Evolutionary conservation across 1,284 basidiomycete species (phyloP).

Genomic region (Peniophora sp.): DNA sequence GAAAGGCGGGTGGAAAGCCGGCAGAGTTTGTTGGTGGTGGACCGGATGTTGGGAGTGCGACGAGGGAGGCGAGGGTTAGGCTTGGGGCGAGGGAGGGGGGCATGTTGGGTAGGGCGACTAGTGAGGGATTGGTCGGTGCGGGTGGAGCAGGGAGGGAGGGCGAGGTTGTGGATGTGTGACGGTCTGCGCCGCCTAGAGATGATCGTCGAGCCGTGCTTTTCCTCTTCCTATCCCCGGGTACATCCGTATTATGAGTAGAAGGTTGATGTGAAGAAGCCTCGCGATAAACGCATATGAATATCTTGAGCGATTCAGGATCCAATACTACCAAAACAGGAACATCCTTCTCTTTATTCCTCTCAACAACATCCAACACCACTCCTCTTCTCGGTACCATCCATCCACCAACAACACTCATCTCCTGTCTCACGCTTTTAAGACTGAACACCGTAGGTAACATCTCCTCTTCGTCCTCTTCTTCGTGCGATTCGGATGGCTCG

Average conservation of each 20-base stretch:
- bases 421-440: conserved; percentile 68
- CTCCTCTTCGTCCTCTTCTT: conserved; percentile 51
- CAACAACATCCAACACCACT: conserved; percentile 38
- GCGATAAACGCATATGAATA: conserved; percentile 49
- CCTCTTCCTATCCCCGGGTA: too few relatives aligned
- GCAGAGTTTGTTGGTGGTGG: too few relatives aligned
- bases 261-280: conserved; percentile 62
- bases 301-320: conserved; percentile 32
- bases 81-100: too few relatives aligned
- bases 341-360: conserved; percentile 49
- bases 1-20: too few relatives aligned
- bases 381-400: conserved; percentile 20
- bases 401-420: conserved; percentile 62
- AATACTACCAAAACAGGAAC: conserved; percentile 53
- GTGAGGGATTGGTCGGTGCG: too few relatives aligned
- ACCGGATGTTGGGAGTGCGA: too few relatives aligned
- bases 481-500: conserved; percentile 57
- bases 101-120: too few relatives aligned
- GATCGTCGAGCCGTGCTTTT: too few relatives aligned
- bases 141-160: too few relatives aligned
- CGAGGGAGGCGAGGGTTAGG: too few relatives aligned
- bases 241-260: conserved; percentile 36
- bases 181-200: too few relatives aligned
- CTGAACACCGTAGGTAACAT: conserved; percentile 72
- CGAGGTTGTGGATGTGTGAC: too few relatives aligned